These are phyloP conservation scores for Colletotrichum costaricense DNA, from an alignment of 2,329 filamentous ascomycete species.

Conservation along the genomic window DNA sequence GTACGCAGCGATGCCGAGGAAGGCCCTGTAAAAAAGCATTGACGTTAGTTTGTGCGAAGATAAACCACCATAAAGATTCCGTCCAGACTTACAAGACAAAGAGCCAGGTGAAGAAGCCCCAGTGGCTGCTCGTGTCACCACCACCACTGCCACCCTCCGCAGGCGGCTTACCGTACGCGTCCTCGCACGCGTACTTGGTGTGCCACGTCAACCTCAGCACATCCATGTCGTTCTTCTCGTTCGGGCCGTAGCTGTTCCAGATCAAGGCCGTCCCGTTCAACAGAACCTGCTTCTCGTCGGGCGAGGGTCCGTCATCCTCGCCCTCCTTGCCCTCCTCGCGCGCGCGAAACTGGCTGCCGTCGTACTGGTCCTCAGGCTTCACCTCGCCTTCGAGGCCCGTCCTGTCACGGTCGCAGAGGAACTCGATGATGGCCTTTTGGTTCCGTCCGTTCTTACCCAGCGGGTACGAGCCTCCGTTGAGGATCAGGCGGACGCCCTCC, in stretches of 20 bases:
- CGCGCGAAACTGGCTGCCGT: slow-evolving; percentile 43
- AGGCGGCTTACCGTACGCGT: slow-evolving; percentile 47
- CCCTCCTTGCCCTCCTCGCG: slow-evolving; percentile 48
- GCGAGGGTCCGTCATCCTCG: slow-evolving; percentile 47
- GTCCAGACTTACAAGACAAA: slow-evolving; percentile 82
- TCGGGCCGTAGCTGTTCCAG: slow-evolving; percentile 78
- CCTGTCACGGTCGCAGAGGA: slow-evolving; percentile 80
- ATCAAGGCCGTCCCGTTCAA: slow-evolving; percentile 73
- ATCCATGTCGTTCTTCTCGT: slow-evolving; percentile 66
- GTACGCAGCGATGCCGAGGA: slow-evolving; percentile 87
- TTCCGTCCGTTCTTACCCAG: slow-evolving; percentile 65
- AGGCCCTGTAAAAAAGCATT: slow-evolving; percentile 67
- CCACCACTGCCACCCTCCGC: slow-evolving; percentile 52
- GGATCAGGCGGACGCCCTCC: slow-evolving; percentile 77
- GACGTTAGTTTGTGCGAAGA: slow-evolving; percentile 37
- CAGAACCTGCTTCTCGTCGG: slow-evolving; percentile 61
- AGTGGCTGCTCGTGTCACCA: slow-evolving; percentile 65
- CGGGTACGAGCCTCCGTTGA: slow-evolving; percentile 70
- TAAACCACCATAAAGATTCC: neutral
- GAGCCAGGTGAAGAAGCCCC: slow-evolving; percentile 99
- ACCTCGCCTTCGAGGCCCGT: slow-evolving; percentile 81
- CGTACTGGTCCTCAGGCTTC: slow-evolving; percentile 66
- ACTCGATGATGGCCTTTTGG: slow-evolving; percentile 85
- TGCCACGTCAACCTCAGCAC: slow-evolving; percentile 84
- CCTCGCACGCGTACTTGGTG: slow-evolving; percentile 88